Base-by-base conservation (phyloP, 768 basidiomycete genomes). In the Lepiota brunneoincarnata region DNA sequence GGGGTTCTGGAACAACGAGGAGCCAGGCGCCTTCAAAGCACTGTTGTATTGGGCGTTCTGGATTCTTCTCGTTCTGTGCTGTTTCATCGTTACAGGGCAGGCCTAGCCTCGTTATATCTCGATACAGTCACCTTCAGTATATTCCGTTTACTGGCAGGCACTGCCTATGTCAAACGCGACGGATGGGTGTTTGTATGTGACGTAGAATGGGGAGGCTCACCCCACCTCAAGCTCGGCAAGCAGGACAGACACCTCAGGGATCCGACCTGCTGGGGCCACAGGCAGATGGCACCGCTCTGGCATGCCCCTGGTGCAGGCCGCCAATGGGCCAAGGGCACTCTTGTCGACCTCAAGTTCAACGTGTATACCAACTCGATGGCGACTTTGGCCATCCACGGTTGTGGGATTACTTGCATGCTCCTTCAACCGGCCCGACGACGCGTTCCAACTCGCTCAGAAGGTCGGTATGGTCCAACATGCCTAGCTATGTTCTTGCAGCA, bases 381-480 rank as follows among this genome's bases (percentile, higher is more conserved):
- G 10, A 9, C 44, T 6, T 37, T 62, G 10, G 61, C 61, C 7
- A 38, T 62, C 6, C 61, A 62, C 26, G 61, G 61, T 18, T 51
- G 58, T 36, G 63, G 63, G 0, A 53, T 63, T 15, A 61, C 63
- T 1, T 63, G 62, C 42, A 63, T 64, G 59, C 46, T 64, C 7
- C 36, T 64, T 6, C 20, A 57, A 60, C 3, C 38, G 49, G 10
- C 50, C 45, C 34, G 31, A 24, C 6, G 44, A 28, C 3, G 26
- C 23, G 14, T 9, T 46, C 14, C 39, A 45, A 3, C 37, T 55
- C 7, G 36, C 49, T 17, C 35, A 18, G 6, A 50, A 59, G 36
- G 61, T 63, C 17, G 63, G 60, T 11, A 64, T 64, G 63, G 55
- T 31, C n/a, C 10, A 63, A 61, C 44, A 11, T 65, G 6, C 62